Evolutionary conservation across 2,329 filamentous ascomycete genomes (phyloP), one percentile per base, ranked within the genome.

Genomic region (Rutstroemia sydowiana): DNA sequence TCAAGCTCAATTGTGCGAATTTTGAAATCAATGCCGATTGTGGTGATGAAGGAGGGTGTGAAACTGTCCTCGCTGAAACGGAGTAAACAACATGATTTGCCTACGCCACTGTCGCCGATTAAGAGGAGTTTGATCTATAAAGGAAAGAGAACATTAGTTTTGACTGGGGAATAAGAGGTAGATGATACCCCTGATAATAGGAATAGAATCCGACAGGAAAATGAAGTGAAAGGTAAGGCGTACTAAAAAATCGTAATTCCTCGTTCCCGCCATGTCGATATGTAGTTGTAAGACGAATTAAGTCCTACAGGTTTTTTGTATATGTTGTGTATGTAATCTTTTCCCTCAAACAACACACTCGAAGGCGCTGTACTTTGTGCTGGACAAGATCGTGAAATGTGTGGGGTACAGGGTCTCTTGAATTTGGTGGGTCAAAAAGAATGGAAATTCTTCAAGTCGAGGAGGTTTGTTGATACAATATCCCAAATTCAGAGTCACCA

Each of bases 11-110:
- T 98, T 60, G 93, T 98, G 62, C 93, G 83, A 70, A 98, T 98
- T 81, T 98, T 98, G 78, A 98, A 98, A 75, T 98, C 93, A 76
- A 98, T 97, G 63, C 93, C 93, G 73, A 98, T 98, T 58, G 93
- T 98, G 57, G 93, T 97, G 76, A 98, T 98, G 80, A 97, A 98
- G 71, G 90, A 95, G 76, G 97, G 93, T 57, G 93, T 98, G 79
- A 97, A 98, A 70, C 93, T 97, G 70, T 96, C 92, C 71, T 96
- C 93, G 70, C 93, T 93, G 71, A 98, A 98, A 76, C 93, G 90
- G 69, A 98, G 81, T 65, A 98, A 81, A 77, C 97, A 75, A 76
- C 93, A 98, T 71, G 93, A 98, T 84, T 98, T 98, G 84, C 93
- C 93, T 67, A 98, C 93, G 81, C 93, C 93, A 72, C 92, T 97